A percentile compares a stretch with the other conserved stretches of the same genome.
Evolutionary conservation across 352 stramenopile genomes (phyloP).

Genomic region (Globisporangium mamillatum): DNA sequence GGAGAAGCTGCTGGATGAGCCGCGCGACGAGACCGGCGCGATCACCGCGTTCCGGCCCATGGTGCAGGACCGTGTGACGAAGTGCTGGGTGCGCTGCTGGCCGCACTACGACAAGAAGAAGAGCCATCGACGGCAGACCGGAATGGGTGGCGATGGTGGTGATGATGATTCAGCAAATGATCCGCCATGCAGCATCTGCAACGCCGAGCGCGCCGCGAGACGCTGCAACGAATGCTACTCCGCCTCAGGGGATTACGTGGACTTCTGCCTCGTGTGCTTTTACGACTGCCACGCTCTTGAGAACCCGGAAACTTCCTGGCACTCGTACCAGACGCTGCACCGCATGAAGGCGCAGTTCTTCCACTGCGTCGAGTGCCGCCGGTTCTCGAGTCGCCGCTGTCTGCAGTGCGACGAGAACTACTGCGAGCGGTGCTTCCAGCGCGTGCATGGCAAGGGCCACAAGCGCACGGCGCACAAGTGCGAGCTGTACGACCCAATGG

Average conservation of each 20-base stretch:
- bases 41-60: conserved; percentile 64
- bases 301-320: conserved; percentile 34
- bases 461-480: conserved; percentile 45
- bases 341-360: conserved; percentile 34
- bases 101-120: conserved; percentile 36
- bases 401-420: conserved; percentile 79
- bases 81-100: conserved; percentile 72
- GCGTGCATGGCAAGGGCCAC: conserved; percentile 62
- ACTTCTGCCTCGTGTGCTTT: conserved; percentile 77
- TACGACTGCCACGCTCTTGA: conserved; percentile 46
- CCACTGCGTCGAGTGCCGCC: conserved; percentile 72
- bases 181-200: conserved; percentile 50
- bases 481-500: conserved; percentile 59
- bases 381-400: conserved; percentile 55
- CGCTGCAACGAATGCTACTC: conserved; percentile 73
- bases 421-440: conserved; percentile 71
- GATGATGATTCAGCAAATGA: conserved; percentile 11
- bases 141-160: conserved; percentile 14
- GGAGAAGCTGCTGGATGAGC: conserved; percentile 60
- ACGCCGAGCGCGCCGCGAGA: conserved; percentile 51
- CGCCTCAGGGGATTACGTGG: conserved; percentile 54
- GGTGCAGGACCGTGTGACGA: conserved; percentile 68
- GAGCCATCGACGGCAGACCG: background rate
- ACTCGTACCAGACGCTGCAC: conserved; percentile 61
- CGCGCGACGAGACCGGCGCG: conserved; percentile 43